phyloP scores from a whole-genome alignment of 192 early-diverging fungal genomes.

The Mortierella claussenii region DNA sequence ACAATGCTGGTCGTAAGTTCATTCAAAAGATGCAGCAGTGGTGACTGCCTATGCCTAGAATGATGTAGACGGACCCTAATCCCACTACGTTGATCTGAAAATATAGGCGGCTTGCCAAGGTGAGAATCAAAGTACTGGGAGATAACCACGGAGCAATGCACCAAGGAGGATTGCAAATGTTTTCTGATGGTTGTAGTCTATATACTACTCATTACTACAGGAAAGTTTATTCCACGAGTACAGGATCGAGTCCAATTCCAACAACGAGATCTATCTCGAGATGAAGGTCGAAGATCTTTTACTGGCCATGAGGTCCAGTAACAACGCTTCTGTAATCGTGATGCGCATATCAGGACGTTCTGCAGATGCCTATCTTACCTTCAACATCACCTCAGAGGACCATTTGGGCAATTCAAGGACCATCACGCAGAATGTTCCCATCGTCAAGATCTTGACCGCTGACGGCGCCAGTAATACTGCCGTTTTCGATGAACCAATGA shows the following conservation, averaged over 20 bases:
- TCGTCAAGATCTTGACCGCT: constrained; percentile 37
- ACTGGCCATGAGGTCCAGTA: constrained; percentile 70
- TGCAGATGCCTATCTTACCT: constrained; percentile 60
- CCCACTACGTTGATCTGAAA: not conserved
- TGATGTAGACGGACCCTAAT: too few species aligned
- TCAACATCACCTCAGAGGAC: constrained; percentile 56
- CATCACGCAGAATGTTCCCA: constrained; percentile 30
- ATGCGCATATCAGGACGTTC: constrained; percentile 75
- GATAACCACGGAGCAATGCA: not conserved
- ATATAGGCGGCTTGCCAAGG: constrained; percentile 16
- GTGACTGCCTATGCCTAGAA: too few species aligned
- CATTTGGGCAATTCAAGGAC: constrained; percentile 22
- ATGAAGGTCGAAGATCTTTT: constrained; percentile 72
- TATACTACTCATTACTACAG: too few species aligned
- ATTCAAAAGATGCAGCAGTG: not conserved
- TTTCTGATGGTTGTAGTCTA: too few species aligned
- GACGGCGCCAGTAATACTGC: constrained; percentile 31
- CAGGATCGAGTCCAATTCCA: constrained; percentile 67
- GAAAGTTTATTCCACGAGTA: constrained; percentile 76
- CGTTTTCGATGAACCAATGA: constrained; percentile 49
- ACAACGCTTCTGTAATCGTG: constrained; percentile 60
- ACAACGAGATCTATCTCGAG: constrained; percentile 81
- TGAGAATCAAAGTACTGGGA: not conserved
- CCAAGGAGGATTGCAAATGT: too few species aligned
- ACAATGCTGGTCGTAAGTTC: constrained; percentile 79